Evolutionary conservation across 1,284 basidiomycete species (phyloP), one percentile per base, ranked within the genome.

Genomic region (Leccinum pachyderme): DNA sequence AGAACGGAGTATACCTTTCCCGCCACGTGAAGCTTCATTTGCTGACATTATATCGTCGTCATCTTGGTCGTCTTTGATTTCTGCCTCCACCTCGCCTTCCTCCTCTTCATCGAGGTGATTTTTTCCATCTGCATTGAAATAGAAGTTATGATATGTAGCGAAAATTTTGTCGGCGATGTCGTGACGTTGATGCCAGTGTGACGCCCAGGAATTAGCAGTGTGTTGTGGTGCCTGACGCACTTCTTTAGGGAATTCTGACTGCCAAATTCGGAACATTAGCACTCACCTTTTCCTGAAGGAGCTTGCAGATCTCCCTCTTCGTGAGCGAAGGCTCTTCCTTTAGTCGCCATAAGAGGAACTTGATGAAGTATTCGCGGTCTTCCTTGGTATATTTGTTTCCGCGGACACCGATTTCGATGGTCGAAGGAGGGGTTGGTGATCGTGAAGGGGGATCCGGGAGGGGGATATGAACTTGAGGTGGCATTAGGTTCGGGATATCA

Each of bases 91-190:
- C 7, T 72, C 74, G 11, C 72, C 49, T 55, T 71, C 39, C 67
- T 72, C 64, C 24, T 65, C 68, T 12, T 72, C 72, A 33, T 72
- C 55, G 22, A 75, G 71, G 12, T 72, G 70, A 35, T 70, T 67
- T 15, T 72, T 65, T 9, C 67, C 64, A 1, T 72, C 44, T 57
- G 62, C 9, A 18, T 65, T 59, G 1, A 62, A 63, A 7, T 67
- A 73, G 9, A 73, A 67, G 37, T 55, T 54, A 13, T 67, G 65
- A 18, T 73, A 70, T n/a, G 79, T 73, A n/a, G 80, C 78, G 37
- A 83, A 63, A 44, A 85, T 82, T 61, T 83, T 82, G 61, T 85
- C 84, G 2, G 84, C 82, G 31, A 86, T 66, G 61, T 85, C 82
- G 54, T 84, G 82, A 51, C 80, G 75, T 50, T 75, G 76, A 9